phyloP scores from a whole-genome alignment of 108 stramenopile species.

The Skeletonema marinoi region DNA sequence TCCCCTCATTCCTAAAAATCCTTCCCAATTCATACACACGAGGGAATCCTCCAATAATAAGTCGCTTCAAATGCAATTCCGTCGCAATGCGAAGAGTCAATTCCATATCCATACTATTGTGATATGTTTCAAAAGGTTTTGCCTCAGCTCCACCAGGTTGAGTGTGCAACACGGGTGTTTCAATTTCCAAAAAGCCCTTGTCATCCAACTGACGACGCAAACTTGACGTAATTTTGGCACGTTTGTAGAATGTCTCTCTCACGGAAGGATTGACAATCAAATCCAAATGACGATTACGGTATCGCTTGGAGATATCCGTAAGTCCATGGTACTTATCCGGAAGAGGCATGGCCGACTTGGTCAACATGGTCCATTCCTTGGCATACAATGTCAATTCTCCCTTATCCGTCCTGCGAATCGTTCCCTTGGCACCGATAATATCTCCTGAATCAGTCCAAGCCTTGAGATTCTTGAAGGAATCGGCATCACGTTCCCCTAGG shows the following conservation, averaged over 20 bases:
- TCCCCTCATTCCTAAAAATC: conserved; percentile 99
- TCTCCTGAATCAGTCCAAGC: conserved; percentile 96
- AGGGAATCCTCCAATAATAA: conserved; percentile 97
- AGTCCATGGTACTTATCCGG: conserved; percentile 97
- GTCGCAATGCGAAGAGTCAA: conserved; percentile 98
- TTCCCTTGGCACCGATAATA: conserved; percentile 92
- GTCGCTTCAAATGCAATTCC: conserved; percentile 95
- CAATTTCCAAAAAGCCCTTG: conserved; percentile 96
- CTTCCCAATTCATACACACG: conserved; percentile 98
- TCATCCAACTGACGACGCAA: conserved; percentile 90
- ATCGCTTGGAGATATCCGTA: conserved; percentile 93
- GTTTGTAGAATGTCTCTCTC: conserved; percentile 88
- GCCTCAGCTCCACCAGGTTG: conserved; percentile 98
- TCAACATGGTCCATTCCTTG: conserved; percentile 94
- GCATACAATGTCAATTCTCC: conserved; percentile 96
- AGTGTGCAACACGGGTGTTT: conserved; percentile 95
- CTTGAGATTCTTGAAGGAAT: conserved; percentile 85
- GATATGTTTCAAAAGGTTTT: conserved; percentile 97
- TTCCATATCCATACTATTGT: conserved; percentile 93
- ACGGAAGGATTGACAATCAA: conserved; percentile 95
- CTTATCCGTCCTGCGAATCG: conserved; percentile 94
- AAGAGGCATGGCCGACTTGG: conserved; percentile 91
- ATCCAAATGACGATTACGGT: conserved; percentile 94
- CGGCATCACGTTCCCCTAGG: conserved; percentile 55
- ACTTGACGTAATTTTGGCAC: conserved; percentile 89